Evolutionary conservation across 768 basidiomycete species (phyloP).

Genomic region (Pisolithus sp.): DNA sequence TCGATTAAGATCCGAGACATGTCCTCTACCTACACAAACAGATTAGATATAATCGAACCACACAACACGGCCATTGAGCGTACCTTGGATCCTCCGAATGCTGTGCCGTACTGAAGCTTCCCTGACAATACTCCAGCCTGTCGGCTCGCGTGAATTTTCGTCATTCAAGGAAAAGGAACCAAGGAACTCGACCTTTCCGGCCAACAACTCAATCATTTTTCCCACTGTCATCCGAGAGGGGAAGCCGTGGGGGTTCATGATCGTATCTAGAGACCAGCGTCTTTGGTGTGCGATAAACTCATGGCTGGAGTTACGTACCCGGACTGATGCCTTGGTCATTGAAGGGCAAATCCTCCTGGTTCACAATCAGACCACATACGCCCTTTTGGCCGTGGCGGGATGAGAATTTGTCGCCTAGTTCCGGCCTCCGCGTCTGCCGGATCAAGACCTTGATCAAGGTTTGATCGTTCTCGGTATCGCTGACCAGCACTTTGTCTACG

Average conservation of each 20-base stretch:
- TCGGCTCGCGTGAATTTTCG: conserved; percentile 1
- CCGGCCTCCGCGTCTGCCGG: conserved; percentile 92
- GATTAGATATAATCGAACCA: conserved; percentile 6
- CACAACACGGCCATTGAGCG: background rate
- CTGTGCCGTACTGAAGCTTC: conserved; percentile 89
- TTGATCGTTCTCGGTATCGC: conserved; percentile 94
- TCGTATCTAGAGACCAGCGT: conserved; percentile 61
- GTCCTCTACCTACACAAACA: conserved; percentile 70
- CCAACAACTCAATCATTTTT: conserved; percentile 97
- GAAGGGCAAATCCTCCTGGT: conserved; percentile 99
- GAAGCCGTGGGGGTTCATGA: conserved; percentile 99
- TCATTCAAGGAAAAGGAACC: background rate
- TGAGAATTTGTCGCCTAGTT: conserved; percentile 98
- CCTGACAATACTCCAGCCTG: conserved; percentile 89
- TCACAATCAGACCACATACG: conserved; percentile 97
- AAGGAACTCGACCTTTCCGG: conserved; percentile 66
- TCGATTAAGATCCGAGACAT: conserved; percentile 97
- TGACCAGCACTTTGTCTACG: conserved; percentile 97
- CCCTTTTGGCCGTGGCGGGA: conserved; percentile 98
- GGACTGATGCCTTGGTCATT: conserved; percentile 95
- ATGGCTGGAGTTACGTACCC: conserved; percentile 44
- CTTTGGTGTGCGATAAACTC: conserved; percentile 9
- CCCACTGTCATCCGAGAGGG: conserved; percentile 99
- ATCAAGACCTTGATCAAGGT: conserved; percentile 96
- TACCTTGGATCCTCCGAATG: conserved; percentile 97